Percentiles rank a stretch among this genome's conserved stretches.
Conservation (phyloP, 2,329 filamentous ascomycete genomes). For the Pseudogymnoascus sp. region DNA sequence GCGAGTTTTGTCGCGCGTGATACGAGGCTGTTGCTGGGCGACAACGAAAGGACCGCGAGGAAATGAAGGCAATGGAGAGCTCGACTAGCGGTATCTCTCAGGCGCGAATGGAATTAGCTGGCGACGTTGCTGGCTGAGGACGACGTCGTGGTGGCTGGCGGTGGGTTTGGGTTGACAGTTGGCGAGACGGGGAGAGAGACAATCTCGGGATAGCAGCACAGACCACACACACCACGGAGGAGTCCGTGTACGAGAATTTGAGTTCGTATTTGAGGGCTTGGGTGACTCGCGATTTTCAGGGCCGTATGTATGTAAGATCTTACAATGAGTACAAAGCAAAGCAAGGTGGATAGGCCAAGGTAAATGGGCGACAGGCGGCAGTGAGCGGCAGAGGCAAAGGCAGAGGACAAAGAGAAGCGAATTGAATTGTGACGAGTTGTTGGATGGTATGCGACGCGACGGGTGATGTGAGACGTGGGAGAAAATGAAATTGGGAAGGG, state of each 20-base stretch:
- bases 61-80: not conserved
- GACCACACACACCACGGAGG: slow-evolving; percentile 4
- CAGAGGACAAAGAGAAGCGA: not conserved
- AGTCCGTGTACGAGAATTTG: slow-evolving; percentile 6
- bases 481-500: slow-evolving; percentile 5
- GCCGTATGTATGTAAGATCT: not conserved
- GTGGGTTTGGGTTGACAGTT: slow-evolving; percentile 4
- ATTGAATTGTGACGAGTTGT: slow-evolving; percentile 1
- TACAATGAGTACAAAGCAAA: not conserved
- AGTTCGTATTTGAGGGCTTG: not conserved
- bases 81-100: slow-evolving; percentile 6
- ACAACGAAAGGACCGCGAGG: not conserved
- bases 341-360: not conserved
- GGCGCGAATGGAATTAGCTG: not conserved
- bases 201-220: slow-evolving; percentile 7
- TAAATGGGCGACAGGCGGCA: not conserved
- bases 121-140: not conserved
- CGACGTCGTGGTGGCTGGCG: slow-evolving; percentile 2
- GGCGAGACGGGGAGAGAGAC: slow-evolving; percentile 2
- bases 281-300: not conserved
- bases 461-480: slow-evolving; percentile 3
- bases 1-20: not conserved
- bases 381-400: not conserved
- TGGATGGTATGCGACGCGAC: not conserved
- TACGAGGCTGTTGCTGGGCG: not conserved